Percentiles rank a stretch among this genome's conserved stretches.
Evolutionary conservation across 768 basidiomycete genomes (phyloP).

Genomic region (Mycena olivaceomarginata): DNA sequence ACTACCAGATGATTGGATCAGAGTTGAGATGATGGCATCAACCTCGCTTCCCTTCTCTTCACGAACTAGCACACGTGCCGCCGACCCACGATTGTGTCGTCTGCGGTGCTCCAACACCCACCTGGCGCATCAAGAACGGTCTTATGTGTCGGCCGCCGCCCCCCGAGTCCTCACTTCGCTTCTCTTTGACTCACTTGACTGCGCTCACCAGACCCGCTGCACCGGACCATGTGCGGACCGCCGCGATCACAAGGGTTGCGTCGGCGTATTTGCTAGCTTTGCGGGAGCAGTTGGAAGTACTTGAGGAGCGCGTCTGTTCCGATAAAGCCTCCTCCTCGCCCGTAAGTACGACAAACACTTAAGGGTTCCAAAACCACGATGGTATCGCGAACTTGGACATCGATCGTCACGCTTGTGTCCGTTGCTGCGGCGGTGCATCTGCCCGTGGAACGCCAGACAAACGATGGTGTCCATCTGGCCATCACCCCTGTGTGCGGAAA

Average conservation of each 20-base stretch:
- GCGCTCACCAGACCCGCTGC: not conserved
- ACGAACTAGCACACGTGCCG: too few species aligned
- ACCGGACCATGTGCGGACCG: conserved; percentile 2
- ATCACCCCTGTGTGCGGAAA: conserved; percentile 66
- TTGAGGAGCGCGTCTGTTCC: not conserved
- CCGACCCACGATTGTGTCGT: too few species aligned
- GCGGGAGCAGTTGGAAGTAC: not conserved
- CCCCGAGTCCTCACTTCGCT: conserved; percentile 6
- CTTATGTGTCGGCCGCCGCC: conserved; percentile 11
- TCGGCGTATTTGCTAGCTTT: not conserved
- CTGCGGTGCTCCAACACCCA: too few species aligned
- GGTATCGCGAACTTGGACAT: not conserved
- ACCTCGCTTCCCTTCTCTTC: too few species aligned
- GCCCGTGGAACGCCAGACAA: conserved; percentile 33
- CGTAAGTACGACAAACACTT: too few species aligned
- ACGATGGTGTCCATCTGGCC: conserved; percentile 65
- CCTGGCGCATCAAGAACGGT: conserved; percentile 1
- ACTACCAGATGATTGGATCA: too few species aligned
- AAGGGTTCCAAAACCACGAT: not conserved
- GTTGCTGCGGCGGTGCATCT: conserved; percentile 6
- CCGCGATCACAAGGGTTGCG: too few species aligned
- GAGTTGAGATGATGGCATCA: too few species aligned
- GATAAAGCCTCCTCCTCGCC: not conserved
- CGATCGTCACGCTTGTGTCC: conserved; percentile 5
- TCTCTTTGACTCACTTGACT: not conserved